Base-by-base conservation (phyloP, 2,329 filamentous ascomycete genomes). In the Aspergillus terreus region DNA sequence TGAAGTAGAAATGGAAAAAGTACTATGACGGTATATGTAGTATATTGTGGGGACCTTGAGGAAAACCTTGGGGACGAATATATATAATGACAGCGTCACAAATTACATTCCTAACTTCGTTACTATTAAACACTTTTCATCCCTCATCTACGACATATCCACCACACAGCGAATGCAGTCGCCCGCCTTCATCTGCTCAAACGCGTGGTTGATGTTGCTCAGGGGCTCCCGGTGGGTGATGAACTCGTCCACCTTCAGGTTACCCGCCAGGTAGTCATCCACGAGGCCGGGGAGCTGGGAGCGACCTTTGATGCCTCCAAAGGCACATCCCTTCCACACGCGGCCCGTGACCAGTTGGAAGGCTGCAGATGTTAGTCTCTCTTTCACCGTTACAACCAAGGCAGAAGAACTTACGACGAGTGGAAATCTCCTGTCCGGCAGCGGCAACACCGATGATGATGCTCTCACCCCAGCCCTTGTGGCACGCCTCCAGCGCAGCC, bases 311-410 rank as follows among this genome's bases (percentile, higher is more conserved):
- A 99, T 92, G 64, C 94, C 94, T 62, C 94, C 94, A 67, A 99
- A 99, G 15, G 94, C 94, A 70, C 92, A 97, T 49, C 94, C 94
- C 78, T 89, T 95, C 94, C 94, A 99, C 55, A 95, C 88, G 70
- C 94, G 91, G 55, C 94, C 94, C 42, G 94, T 99, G 63, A 99
- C 94, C 57, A 99, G 85, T 80, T 97, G 94, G 86, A 99, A 99
- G 70, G 94, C 90, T 95, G 62, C 21, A 50, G 56, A 50, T 40
- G 52, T 58, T 45, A 59, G 68, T 46, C 19, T 63, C 12, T 41
- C 32, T 17, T 43, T n/a, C 6, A 21, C 2, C 15, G 4, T n/a
- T 19, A 12, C 15, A 4, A 40, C 2, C 11, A 4, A n/a, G 21
- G 38, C 4, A 45, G 40, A 40, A 40, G 40, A 52, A 85, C 90